These are phyloP conservation scores for Fusarium sambucinum DNA, from an alignment of 2,329 filamentous ascomycete genomes.

Conservation along the genomic window DNA sequence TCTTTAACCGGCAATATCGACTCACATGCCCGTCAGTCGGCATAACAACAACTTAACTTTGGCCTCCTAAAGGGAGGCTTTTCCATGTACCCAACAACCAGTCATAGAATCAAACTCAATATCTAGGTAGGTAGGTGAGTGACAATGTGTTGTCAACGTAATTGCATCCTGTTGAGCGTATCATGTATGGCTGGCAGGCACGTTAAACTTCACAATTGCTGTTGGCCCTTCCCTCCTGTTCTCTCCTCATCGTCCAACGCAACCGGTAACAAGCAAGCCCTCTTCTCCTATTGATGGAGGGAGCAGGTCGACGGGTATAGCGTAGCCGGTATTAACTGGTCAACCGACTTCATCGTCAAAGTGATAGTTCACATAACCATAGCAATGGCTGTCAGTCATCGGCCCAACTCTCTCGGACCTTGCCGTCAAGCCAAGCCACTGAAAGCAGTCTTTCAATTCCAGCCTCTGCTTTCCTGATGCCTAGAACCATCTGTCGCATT, in stretches of 20 bases:
- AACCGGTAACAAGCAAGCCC: constrained; percentile 10
- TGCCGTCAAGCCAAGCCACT: constrained; percentile 43
- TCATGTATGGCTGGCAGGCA: not conserved
- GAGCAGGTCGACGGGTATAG: constrained; percentile 12
- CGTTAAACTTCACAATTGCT: not conserved
- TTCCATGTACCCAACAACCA: constrained; percentile 14
- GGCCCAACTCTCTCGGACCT: constrained; percentile 44
- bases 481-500: constrained; percentile 30
- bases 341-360: constrained; percentile 9
- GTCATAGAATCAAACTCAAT: constrained; percentile 6
- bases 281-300: not conserved
- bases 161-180: not conserved
- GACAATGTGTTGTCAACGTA: constrained; percentile 18
- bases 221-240: not conserved
- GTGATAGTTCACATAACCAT: constrained; percentile 4
- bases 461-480: constrained; percentile 25
- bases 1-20: not conserved
- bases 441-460: constrained; percentile 21
- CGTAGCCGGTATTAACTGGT: constrained; percentile 5
- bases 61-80: constrained; percentile 14
- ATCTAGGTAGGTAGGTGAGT: not conserved
- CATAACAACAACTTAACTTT: constrained; percentile 30
- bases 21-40: constrained; percentile 16
- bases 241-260: not conserved
- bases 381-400: constrained; percentile 16